Evolutionary conservation across 2,329 filamentous ascomycete species (phyloP).

Genomic region (Epichloe elymi): DNA sequence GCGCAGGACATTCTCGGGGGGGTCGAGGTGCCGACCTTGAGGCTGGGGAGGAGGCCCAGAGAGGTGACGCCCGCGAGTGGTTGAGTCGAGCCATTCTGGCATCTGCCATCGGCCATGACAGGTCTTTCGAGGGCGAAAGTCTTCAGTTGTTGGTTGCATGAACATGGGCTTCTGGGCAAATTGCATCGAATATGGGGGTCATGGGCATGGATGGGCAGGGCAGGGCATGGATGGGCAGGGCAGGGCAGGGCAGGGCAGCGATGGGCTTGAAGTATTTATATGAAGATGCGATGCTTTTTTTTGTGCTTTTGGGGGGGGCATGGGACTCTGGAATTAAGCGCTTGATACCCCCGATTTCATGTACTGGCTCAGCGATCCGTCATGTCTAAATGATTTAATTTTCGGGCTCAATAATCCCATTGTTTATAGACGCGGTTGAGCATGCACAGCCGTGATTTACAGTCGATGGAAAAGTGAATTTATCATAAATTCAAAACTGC

Average conservation of each 20-base stretch:
- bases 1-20: slow-evolving; percentile 13
- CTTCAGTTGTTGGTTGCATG: too few relatives aligned
- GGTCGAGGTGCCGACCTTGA: slow-evolving; percentile 17
- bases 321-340: not conserved
- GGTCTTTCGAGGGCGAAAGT: too few relatives aligned
- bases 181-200: too few relatives aligned
- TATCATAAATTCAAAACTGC: too few relatives aligned
- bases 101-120: too few relatives aligned
- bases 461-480: too few relatives aligned
- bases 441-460: too few relatives aligned
- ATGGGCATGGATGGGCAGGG: not conserved
- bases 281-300: not conserved
- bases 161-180: too few relatives aligned
- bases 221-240: not conserved
- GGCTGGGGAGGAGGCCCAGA: slow-evolving; percentile 10
- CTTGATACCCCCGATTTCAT: not conserved
- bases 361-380: too few relatives aligned
- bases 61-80: slow-evolving; percentile 4
- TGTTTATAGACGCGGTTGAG: too few relatives aligned
- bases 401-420: too few relatives aligned
- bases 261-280: not conserved
- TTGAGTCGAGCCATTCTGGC: not conserved
- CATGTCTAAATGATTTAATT: too few relatives aligned
- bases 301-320: not conserved
- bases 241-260: not conserved